These are phyloP conservation scores for Triticum turgidum DNA, from an alignment of 176 grass and related monocot species.

Conservation along the genomic window DNA sequence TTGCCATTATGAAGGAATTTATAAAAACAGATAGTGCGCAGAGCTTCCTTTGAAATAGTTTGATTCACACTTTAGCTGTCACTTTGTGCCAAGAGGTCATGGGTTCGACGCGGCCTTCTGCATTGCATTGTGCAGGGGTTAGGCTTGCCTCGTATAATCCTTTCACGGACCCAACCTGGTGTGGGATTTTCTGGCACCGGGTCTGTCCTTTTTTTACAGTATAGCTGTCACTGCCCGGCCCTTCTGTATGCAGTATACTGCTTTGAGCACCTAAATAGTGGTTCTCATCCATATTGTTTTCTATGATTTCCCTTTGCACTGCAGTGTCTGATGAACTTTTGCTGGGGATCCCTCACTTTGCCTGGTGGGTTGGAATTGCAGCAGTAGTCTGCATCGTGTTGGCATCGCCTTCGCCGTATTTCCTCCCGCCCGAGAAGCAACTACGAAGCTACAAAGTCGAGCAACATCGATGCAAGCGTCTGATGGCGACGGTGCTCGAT, in stretches of 20 bases:
- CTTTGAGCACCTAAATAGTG: not conserved
- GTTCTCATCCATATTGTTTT: not conserved
- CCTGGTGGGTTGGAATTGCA: slow-evolving; percentile 74
- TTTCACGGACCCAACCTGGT: no score
- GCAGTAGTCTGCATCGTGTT: slow-evolving; percentile 58
- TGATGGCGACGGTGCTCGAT: not conserved
- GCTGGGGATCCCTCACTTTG: slow-evolving; percentile 61
- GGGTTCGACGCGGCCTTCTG: no score
- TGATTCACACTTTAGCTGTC: not conserved
- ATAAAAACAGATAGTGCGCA: not conserved
- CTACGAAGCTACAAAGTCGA: not conserved
- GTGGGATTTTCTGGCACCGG: no score
- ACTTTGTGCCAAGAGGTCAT: no score
- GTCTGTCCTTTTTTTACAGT: no score
- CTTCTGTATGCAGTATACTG: no score
- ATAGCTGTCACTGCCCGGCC: no score
- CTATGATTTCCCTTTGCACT: slow-evolving; percentile 7
- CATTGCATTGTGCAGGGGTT: no score
- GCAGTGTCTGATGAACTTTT: slow-evolving; percentile 82
- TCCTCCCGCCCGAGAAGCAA: slow-evolving; percentile 42
- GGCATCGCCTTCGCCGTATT: slow-evolving; percentile 29
- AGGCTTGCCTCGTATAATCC: no score
- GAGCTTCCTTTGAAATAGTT: not conserved
- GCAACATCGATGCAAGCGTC: not conserved
- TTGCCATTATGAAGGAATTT: not conserved